Conservation (phyloP, 768 basidiomycete genomes). For the Megacollybia marginata region DNA sequence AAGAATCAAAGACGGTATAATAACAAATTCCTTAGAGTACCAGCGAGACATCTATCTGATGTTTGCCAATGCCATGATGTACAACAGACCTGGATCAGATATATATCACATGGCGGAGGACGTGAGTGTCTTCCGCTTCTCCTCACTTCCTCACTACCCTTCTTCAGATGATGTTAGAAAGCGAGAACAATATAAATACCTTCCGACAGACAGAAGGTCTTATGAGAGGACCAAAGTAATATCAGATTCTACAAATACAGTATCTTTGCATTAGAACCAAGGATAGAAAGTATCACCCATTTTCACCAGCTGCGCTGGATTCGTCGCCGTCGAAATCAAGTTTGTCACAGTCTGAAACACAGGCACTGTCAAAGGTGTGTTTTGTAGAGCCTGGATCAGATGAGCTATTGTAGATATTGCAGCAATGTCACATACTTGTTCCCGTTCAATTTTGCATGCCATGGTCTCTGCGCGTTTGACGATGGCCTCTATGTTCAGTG, state of each 20-base stretch:
- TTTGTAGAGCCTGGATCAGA: constrained; percentile 24
- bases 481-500: constrained; percentile 56
- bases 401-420: not conserved
- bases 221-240: constrained; percentile 27
- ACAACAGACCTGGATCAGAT: constrained; percentile 80
- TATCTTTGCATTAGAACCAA: constrained; percentile 53
- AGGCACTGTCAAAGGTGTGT: constrained; percentile 34
- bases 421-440: constrained; percentile 44
- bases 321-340: constrained; percentile 80
- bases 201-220: constrained; percentile 76
- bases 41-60: constrained; percentile 87
- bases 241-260: too few relatives aligned
- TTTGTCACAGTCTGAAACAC: constrained; percentile 79
- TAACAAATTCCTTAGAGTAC: constrained; percentile 78
- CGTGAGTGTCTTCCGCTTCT: constrained; percentile 37
- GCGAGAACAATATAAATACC: constrained; percentile 55
- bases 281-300: constrained; percentile 83
- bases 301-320: constrained; percentile 76
- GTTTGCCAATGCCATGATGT: constrained; percentile 98
- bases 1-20: constrained; percentile 77
- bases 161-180: constrained; percentile 67
- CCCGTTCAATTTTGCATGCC: constrained; percentile 82
- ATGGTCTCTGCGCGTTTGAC: constrained; percentile 77
- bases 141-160: constrained; percentile 1
- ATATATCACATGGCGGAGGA: constrained; percentile 90